Evolutionary conservation across 441 rosid genomes (phyloP).

Genomic region (Pelargonium fulgidum): DNA sequence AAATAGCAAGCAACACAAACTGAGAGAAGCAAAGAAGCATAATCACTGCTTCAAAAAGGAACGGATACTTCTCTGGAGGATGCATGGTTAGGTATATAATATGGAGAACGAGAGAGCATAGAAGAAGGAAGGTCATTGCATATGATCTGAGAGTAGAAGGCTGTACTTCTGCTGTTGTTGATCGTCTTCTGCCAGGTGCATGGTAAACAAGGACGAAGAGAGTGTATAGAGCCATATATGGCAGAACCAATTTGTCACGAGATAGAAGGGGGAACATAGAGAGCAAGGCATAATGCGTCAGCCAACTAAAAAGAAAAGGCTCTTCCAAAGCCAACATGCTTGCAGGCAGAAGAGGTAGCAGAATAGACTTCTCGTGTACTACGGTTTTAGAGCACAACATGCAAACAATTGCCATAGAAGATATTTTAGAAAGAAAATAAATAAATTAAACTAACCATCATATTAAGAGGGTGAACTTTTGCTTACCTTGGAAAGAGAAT

Average conservation of each 20-base stretch:
- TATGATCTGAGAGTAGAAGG: constrained; percentile 17
- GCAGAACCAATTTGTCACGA: constrained; percentile 66
- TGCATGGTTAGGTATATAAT: constrained; percentile 40
- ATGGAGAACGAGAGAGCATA: constrained; percentile 56
- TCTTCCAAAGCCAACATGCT: constrained; percentile 63
- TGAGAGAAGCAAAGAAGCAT: constrained; percentile 73
- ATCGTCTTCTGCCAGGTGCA: constrained; percentile 28
- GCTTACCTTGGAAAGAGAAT: constrained; percentile 78
- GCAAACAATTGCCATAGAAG: constrained; percentile 2
- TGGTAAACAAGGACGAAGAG: constrained; percentile 48
- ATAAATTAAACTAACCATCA: not conserved
- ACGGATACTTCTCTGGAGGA: constrained; percentile 75
- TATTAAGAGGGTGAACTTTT: constrained; percentile 11
- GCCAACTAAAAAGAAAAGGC: constrained; percentile 39
- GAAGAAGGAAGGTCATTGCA: constrained; percentile 26
- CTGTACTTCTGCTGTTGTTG: constrained; percentile 14
- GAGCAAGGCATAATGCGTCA: constrained; percentile 63
- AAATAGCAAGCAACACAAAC: constrained; percentile 41
- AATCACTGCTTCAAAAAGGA: constrained; percentile 75
- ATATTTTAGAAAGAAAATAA: constrained; percentile 7
- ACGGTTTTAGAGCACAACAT: constrained; percentile 25
- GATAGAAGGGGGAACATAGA: constrained; percentile 82
- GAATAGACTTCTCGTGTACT: constrained; percentile 93
- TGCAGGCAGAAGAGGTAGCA: constrained; percentile 81
- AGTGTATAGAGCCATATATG: constrained; percentile 43